Percentiles rank a stretch among this genome's conserved stretches.
phyloP scores from a whole-genome alignment of 257 asterid genomes.

The Voacanga thouarsii region DNA sequence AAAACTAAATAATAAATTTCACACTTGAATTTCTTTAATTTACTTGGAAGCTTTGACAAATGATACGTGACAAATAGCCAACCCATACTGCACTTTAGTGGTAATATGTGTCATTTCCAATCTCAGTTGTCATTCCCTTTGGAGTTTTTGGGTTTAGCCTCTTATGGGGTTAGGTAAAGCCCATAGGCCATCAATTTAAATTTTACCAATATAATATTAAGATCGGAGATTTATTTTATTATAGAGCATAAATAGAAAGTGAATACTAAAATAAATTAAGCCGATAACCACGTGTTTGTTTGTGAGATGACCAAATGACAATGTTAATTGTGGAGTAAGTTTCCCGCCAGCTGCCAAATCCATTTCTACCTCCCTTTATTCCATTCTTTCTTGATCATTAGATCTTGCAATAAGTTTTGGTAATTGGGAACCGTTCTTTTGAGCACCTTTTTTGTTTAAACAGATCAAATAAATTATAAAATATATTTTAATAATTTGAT shows the following conservation, averaged over 20 bases:
- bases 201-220: background rate
- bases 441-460: too few relatives aligned
- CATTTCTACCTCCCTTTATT: too few relatives aligned
- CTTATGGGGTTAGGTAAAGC: constrained; percentile 27
- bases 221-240: background rate
- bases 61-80: background rate
- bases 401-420: too few relatives aligned
- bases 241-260: background rate
- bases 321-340: constrained; percentile 1
- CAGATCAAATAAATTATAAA: too few relatives aligned
- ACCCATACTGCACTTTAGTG: background rate
- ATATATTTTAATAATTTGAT: too few relatives aligned
- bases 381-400: too few relatives aligned
- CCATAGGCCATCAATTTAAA: constrained; percentile 12
- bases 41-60: background rate
- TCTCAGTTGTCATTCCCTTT: constrained; percentile 28
- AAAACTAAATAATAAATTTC: too few relatives aligned
- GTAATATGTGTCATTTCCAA: too few relatives aligned
- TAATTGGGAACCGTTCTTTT: too few relatives aligned
- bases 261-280: background rate
- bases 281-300: background rate
- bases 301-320: background rate
- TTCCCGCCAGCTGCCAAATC: background rate
- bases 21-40: background rate
- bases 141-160: constrained; percentile 17